Evolutionary conservation across 805 yeast species (phyloP).

Genomic region (Lipomyces sp.): DNA sequence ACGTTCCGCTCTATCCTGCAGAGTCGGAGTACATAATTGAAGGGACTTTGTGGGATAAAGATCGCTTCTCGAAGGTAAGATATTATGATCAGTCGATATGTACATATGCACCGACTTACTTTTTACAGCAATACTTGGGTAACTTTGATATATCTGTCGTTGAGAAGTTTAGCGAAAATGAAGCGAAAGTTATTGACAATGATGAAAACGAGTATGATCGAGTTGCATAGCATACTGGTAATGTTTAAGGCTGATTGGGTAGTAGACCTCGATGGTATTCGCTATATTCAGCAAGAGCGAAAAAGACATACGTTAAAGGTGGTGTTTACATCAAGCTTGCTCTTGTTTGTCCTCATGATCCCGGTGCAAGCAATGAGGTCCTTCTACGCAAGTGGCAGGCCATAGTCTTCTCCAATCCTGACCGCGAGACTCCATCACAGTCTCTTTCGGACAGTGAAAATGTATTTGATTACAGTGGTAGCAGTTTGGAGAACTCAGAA

Average conservation of each 20-base stretch:
- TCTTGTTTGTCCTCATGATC: constrained; percentile 25
- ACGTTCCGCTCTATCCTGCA: constrained; percentile 50
- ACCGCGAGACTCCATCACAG: background rate
- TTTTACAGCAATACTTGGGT: constrained; percentile 31
- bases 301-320: constrained; percentile 25
- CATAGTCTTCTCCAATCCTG: constrained; percentile 5
- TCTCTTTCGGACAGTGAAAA: constrained; percentile 5
- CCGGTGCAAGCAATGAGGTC: constrained; percentile 17
- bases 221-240: too few relatives aligned
- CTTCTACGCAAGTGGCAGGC: constrained; percentile 22
- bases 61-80: constrained; percentile 37
- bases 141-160: constrained; percentile 31
- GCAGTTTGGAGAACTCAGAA: constrained; percentile 10
- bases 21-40: constrained; percentile 23
- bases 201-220: constrained; percentile 15
- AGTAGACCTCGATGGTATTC: constrained; percentile 24
- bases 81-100: background rate
- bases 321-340: constrained; percentile 19
- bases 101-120: background rate
- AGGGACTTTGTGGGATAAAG: constrained; percentile 43
- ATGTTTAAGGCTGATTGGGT: background rate
- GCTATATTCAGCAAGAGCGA: constrained; percentile 23
- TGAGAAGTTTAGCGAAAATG: constrained; percentile 19
- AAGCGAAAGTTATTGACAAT: constrained; percentile 13
- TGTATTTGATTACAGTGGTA: constrained; percentile 1